phyloP scores from a whole-genome alignment of 2,329 filamentous ascomycete genomes.

The Aspergillus glaucus region DNA sequence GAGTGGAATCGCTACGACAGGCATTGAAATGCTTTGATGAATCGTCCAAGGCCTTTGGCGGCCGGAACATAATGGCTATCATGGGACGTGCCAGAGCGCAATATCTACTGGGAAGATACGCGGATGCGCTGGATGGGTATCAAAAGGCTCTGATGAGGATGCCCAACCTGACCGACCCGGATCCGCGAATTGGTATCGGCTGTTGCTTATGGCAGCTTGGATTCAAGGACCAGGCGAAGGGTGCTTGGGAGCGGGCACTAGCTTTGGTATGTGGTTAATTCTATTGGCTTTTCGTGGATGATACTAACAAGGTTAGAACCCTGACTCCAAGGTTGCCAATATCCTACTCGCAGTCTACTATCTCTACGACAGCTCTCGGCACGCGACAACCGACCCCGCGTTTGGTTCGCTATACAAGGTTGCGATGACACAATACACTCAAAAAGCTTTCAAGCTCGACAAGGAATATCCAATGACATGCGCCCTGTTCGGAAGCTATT shows the following conservation, averaged over 20 bases:
- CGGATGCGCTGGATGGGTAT: conserved; percentile 75
- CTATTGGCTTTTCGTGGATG: not conserved
- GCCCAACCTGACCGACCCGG: conserved; percentile 82
- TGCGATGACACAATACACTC: conserved; percentile 90
- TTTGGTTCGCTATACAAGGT: conserved; percentile 84
- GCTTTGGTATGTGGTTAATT: conserved; percentile 55
- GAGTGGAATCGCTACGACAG: conserved; percentile 71
- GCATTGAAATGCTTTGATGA: conserved; percentile 94
- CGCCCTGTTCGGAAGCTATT: conserved; percentile 84
- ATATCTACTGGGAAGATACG: conserved; percentile 79
- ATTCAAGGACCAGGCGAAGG: conserved; percentile 85
- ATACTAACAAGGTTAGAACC: conserved; percentile 41
- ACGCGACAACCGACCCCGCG: conserved; percentile 74
- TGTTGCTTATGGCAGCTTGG: conserved; percentile 97
- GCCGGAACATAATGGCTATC: conserved; percentile 84
- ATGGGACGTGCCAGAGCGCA: conserved; percentile 83
- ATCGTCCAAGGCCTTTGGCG: conserved; percentile 74
- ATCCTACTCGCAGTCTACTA: conserved; percentile 87
- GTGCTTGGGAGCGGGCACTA: conserved; percentile 81
- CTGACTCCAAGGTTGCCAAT: conserved; percentile 81
- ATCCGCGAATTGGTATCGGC: conserved; percentile 91
- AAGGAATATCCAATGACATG: conserved; percentile 86
- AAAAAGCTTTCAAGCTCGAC: conserved; percentile 88
- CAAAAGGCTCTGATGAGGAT: conserved; percentile 81
- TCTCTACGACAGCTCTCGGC: conserved; percentile 76